Evolutionary conservation across 768 basidiomycete genomes (phyloP), one percentile per base, ranked within the genome.

Genomic region (Gymnopilus junonius): DNA sequence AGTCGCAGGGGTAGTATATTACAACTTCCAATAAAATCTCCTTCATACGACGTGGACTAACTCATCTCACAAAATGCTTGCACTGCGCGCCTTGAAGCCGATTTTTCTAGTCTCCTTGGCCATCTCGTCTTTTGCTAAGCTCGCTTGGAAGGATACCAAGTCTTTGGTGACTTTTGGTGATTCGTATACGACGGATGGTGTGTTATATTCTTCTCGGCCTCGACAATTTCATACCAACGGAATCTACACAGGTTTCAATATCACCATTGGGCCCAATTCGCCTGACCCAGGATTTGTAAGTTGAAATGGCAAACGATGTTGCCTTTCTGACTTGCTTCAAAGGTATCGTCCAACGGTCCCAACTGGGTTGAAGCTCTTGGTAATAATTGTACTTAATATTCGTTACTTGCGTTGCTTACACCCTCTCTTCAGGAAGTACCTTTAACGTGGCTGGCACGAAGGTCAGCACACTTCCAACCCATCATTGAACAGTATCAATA

Each of bases 311-410:
- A 7, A 42, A 23, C 34, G 6, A 35, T 20, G 23, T 50, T 8
- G 20, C 37, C 29, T 21, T 15, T n/a, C 7, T 29, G 5, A 29
- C 48, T 20, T 27, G 7, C 15, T 27, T 27, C 11, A 0, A 46
- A 88, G 85, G 84, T 82, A 8, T 85, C 85, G 5, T 85, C 85
- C 15, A 86, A 87, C 69, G 87, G 87, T n/a, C 86, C 81, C 0
- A 89, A 87, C 70, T 89, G 87, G 87, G 85, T 86, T 6, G 70
- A 82, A 60, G 82, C 76, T 65, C 76, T 87, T 58, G 77, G 86
- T 87, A 59, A 64, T 76, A 34, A 15, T 62, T 25, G n/a, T n/a
- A n/a, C 37, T 15, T 46, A n/a, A 37, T 14, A 17, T 27, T 39
- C 21, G 6, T 21, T 8, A 20, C 15, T 35, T 5, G 1, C 37